Evolutionary conservation across 169 alveolate genomes (phyloP).

Genomic region (Babesia ovata): DNA sequence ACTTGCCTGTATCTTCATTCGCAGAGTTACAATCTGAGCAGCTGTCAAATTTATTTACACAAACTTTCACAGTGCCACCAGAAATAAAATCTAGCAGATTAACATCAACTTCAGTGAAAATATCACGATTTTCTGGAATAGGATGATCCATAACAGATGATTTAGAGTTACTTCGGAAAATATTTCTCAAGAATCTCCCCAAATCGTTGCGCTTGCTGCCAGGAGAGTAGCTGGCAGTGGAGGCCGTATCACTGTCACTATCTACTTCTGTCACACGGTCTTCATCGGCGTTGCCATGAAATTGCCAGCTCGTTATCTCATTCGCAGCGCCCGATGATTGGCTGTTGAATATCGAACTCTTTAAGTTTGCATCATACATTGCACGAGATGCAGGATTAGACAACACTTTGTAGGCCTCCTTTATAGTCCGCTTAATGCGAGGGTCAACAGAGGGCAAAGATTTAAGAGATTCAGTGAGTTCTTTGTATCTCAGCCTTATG

Average conservation of each 20-base stretch:
- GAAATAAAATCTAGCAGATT: constrained; percentile 28
- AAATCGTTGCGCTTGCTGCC: constrained; percentile 2
- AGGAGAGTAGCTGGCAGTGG: constrained; percentile 25
- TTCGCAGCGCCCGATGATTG: not conserved
- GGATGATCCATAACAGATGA: not conserved
- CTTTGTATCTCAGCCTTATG: constrained; percentile 16
- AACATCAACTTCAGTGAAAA: constrained; percentile 17
- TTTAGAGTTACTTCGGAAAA: constrained; percentile 28
- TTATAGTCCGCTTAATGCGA: constrained; percentile 24
- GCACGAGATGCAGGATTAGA: constrained; percentile 49
- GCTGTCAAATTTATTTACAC: constrained; percentile 28
- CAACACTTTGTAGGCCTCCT: constrained; percentile 59
- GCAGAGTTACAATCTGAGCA: constrained; percentile 43
- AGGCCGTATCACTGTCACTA: constrained; percentile 28
- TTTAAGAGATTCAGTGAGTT: constrained; percentile 47
- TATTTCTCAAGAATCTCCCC: constrained; percentile 20
- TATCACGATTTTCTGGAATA: constrained; percentile 10
- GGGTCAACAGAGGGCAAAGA: constrained; percentile 51
- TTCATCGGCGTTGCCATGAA: constrained; percentile 14
- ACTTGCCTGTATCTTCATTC: constrained; percentile 7
- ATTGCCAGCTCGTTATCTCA: not conserved
- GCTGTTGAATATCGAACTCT: not conserved
- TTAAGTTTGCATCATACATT: constrained; percentile 40
- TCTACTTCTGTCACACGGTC: not conserved
- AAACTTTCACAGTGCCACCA: constrained; percentile 48